Percentiles rank a stretch among this genome's conserved stretches.
phyloP scores from a whole-genome alignment of 192 early-diverging fungal species.

The Coemansia asiatica region DNA sequence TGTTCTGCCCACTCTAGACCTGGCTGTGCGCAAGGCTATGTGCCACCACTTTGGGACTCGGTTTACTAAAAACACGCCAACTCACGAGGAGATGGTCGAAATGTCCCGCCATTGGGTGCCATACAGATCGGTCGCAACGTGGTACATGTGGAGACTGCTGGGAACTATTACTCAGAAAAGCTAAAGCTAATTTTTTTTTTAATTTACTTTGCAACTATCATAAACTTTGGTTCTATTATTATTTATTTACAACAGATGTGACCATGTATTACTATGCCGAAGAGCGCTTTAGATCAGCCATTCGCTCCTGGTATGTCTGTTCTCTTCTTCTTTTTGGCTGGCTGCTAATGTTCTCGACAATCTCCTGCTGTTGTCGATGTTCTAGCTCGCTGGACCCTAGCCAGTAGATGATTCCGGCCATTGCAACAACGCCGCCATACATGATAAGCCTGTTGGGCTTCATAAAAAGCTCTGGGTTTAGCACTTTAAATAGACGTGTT shows the following conservation, averaged over 20 bases:
- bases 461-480: constrained; percentile 54
- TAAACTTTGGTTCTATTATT: too few species aligned
- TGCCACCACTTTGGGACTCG: constrained; percentile 61
- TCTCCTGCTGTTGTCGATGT: constrained; percentile 21
- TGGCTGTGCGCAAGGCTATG: constrained; percentile 67
- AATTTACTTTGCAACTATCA: constrained; percentile 4
- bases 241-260: constrained; percentile 4
- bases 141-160: constrained; percentile 66
- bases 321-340: constrained; percentile 15
- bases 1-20: constrained; percentile 66
- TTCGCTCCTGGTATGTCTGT: constrained; percentile 44
- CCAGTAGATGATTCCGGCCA: constrained; percentile 41
- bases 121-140: constrained; percentile 62
- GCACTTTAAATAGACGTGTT: constrained; percentile 50
- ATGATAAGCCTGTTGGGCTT: constrained; percentile 50
- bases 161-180: constrained; percentile 49
- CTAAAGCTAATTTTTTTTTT: constrained; percentile 13
- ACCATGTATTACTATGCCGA: not conserved
- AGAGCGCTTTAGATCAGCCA: constrained; percentile 41
- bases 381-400: constrained; percentile 40
- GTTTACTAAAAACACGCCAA: constrained; percentile 51
- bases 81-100: constrained; percentile 58
- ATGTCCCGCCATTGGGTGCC: constrained; percentile 64
- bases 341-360: not conserved
- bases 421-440: constrained; percentile 38